Conservation (phyloP, 2,329 filamentous ascomycete genomes). For the Calonectria hawksworthii region DNA sequence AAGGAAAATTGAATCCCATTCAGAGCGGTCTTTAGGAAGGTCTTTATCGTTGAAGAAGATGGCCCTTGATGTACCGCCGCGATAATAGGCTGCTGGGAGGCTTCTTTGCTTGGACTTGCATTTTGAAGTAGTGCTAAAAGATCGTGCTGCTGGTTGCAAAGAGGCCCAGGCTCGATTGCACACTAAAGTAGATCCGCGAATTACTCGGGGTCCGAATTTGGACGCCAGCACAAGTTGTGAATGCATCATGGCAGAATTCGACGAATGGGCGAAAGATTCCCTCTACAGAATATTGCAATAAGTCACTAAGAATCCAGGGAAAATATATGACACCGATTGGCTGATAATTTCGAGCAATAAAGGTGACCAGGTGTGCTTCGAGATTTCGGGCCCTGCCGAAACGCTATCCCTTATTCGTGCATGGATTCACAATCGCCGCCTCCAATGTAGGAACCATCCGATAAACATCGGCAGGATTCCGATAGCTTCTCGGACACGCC, state of each 20-base stretch:
- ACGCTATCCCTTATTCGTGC: neutral
- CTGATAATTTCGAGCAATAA: neutral
- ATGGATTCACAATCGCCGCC: neutral
- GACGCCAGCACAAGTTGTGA: neutral
- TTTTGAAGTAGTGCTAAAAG: neutral
- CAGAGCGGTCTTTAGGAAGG: conserved; percentile 15
- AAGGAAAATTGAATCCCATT: conserved; percentile 62
- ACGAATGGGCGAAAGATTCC: too few relatives aligned
- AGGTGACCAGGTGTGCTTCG: neutral
- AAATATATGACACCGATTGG: neutral
- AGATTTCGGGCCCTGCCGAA: neutral
- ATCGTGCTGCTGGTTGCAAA: neutral
- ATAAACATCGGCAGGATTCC: neutral
- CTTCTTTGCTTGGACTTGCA: conserved; percentile 28
- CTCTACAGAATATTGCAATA: too few relatives aligned
- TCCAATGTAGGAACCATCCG: neutral
- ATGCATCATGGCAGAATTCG: neutral
- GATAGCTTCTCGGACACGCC: neutral
- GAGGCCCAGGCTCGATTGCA: neutral
- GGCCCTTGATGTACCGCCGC: conserved; percentile 74
- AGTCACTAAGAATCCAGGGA: too few relatives aligned
- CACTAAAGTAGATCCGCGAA: neutral
- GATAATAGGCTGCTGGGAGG: conserved; percentile 71
- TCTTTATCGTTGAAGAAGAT: conserved; percentile 56
- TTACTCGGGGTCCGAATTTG: neutral